A percentile compares a stretch with the other conserved stretches of the same genome.
phyloP scores from a whole-genome alignment of 805 yeast genomes.

The Lachancea nothofagi region DNA sequence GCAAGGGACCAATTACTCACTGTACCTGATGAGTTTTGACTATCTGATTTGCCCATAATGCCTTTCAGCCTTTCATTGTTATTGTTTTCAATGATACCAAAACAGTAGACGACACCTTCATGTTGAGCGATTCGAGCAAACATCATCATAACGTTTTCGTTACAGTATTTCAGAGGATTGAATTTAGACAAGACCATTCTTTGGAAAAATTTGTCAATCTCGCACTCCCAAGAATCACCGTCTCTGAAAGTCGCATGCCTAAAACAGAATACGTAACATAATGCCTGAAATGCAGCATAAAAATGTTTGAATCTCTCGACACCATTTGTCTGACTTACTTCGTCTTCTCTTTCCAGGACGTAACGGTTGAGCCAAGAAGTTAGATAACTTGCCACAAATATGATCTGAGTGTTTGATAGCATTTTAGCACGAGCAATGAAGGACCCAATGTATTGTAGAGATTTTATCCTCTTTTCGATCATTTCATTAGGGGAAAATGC shows the following conservation, averaged over 20 bases:
- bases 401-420: slow-evolving; percentile 63
- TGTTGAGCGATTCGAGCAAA: slow-evolving; percentile 90
- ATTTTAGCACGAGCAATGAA: slow-evolving; percentile 82
- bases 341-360: slow-evolving; percentile 78
- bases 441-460: slow-evolving; percentile 87
- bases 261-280: slow-evolving; percentile 88
- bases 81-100: slow-evolving; percentile 86
- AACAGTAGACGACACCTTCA: slow-evolving; percentile 87
- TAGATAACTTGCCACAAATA: slow-evolving; percentile 75
- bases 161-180: slow-evolving; percentile 90
- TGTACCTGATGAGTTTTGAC: slow-evolving; percentile 12
- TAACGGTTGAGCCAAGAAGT: slow-evolving; percentile 80
- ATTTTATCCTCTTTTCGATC: slow-evolving; percentile 72
- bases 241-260: slow-evolving; percentile 57
- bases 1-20: slow-evolving; percentile 38
- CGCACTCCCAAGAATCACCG: slow-evolving; percentile 63
- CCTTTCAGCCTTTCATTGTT: slow-evolving; percentile 46
- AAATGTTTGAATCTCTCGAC: slow-evolving; percentile 89
- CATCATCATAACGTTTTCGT: slow-evolving; percentile 86
- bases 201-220: slow-evolving; percentile 80
- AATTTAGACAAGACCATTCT: slow-evolving; percentile 79
- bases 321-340: slow-evolving; percentile 61
- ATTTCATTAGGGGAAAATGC: slow-evolving; percentile 68
- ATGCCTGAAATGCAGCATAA: slow-evolving; percentile 85
- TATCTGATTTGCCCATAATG: slow-evolving; percentile 34